phyloP scores from a whole-genome alignment of 2,329 filamentous ascomycete genomes.

The Parafenestella ontariensis region DNA sequence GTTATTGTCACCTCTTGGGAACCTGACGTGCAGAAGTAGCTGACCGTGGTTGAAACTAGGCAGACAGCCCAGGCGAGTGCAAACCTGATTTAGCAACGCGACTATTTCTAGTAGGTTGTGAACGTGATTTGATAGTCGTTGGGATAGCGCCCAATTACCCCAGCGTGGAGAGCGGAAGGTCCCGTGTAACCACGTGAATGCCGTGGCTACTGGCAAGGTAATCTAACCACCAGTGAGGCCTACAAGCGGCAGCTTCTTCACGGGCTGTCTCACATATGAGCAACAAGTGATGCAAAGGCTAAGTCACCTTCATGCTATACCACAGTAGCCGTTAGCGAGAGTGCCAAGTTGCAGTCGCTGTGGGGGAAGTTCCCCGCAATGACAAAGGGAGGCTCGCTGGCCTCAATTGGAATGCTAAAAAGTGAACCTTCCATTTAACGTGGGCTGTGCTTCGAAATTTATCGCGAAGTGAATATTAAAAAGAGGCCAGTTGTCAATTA shows the following conservation, averaged over 20 bases:
- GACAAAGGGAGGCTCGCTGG: not conserved
- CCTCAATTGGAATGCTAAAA: not conserved
- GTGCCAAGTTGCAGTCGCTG: not conserved
- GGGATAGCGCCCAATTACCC: not conserved
- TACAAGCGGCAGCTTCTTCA: not conserved
- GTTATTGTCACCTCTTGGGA: slow-evolving; percentile 4
- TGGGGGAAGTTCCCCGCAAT: slow-evolving; percentile 2
- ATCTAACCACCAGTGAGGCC: not conserved
- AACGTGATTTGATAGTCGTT: not conserved
- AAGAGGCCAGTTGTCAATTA: slow-evolving; percentile 32
- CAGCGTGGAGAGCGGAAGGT: not conserved
- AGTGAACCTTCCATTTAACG: not conserved
- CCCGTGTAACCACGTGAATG: not conserved
- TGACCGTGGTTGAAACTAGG: not conserved
- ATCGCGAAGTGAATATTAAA: not conserved
- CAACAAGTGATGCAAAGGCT: slow-evolving; percentile 6
- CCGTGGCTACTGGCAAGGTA: not conserved
- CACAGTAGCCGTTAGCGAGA: not conserved
- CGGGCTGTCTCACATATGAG: slow-evolving; percentile 7
- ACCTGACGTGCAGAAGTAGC: not conserved
- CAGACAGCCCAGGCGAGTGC: too few species aligned
- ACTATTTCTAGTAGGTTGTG: not conserved
- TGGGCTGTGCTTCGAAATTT: not conserved
- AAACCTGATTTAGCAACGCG: too few species aligned
- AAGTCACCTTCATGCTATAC: slow-evolving; percentile 9